Conservation (phyloP, 169 alveolate species). For the Plasmodium adleri region DNA sequence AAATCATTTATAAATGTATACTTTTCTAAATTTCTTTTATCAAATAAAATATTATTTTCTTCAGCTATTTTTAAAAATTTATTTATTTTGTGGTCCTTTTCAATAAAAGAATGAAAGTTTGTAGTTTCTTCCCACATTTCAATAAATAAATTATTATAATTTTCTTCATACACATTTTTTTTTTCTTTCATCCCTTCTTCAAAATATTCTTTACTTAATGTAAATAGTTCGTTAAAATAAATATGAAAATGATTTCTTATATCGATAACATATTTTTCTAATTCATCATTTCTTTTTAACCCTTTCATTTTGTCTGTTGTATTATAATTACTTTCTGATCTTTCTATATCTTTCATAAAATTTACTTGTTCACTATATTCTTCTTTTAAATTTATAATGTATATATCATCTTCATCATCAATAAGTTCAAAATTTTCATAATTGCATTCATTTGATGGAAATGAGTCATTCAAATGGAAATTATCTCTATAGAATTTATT, state of each 20-base stretch:
- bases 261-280: constrained; percentile 25
- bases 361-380: neutral
- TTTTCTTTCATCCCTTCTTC: constrained; percentile 66
- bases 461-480: neutral
- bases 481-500: neutral
- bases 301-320: neutral
- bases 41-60: constrained; percentile 43
- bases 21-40: constrained; percentile 31
- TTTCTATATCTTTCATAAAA: neutral
- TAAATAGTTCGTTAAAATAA: constrained; percentile 52
- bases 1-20: constrained; percentile 56
- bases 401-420: constrained; percentile 73
- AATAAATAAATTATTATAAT: constrained; percentile 35
- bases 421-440: constrained; percentile 13
- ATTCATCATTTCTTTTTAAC: constrained; percentile 14
- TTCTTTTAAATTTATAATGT: constrained; percentile 28
- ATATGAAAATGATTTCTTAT: constrained; percentile 48
- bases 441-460: neutral
- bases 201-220: constrained; percentile 47
- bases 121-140: constrained; percentile 49
- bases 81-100: constrained; percentile 61
- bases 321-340: neutral
- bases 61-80: constrained; percentile 73
- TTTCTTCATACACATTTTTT: constrained; percentile 42
- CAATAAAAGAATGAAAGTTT: constrained; percentile 57